A percentile compares a stretch with the other conserved stretches of the same genome.
phyloP scores from a whole-genome alignment of 148 eudicot genomes.

The Polygonum aviculare region DNA sequence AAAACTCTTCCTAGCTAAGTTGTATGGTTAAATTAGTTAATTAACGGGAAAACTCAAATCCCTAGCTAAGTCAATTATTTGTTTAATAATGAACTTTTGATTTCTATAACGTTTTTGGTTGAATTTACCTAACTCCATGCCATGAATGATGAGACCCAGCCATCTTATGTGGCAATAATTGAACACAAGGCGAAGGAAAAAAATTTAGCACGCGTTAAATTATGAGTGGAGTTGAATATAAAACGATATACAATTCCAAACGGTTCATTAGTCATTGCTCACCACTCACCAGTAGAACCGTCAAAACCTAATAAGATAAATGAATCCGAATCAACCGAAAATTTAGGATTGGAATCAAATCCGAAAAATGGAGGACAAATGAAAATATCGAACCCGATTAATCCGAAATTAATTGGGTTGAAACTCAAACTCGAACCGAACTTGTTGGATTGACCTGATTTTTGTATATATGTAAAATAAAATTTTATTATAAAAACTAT shows the following conservation, averaged over 20 bases:
- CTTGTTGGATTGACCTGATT: too few species aligned
- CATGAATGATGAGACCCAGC: background rate
- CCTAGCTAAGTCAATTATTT: background rate
- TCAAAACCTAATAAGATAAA: too few species aligned
- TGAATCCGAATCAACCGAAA: too few species aligned
- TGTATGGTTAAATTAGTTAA: background rate
- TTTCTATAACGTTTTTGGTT: background rate
- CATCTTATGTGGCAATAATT: background rate
- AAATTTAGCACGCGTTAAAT: background rate
- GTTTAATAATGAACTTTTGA: background rate
- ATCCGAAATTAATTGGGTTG: too few species aligned
- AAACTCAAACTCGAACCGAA: too few species aligned
- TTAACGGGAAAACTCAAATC: background rate
- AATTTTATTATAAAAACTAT: too few species aligned
- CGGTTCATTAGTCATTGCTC: background rate
- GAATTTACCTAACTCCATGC: background rate
- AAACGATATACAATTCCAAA: background rate
- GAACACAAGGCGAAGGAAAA: background rate
- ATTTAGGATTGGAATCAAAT: too few species aligned
- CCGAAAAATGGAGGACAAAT: too few species aligned
- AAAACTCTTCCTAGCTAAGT: background rate
- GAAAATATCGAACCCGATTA: too few species aligned
- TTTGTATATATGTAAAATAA: too few species aligned
- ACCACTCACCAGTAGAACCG: too few species aligned
- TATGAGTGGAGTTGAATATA: background rate